Conservation (phyloP, 495 filamentous ascomycete genomes). For the Xylaria bambusicola region DNA sequence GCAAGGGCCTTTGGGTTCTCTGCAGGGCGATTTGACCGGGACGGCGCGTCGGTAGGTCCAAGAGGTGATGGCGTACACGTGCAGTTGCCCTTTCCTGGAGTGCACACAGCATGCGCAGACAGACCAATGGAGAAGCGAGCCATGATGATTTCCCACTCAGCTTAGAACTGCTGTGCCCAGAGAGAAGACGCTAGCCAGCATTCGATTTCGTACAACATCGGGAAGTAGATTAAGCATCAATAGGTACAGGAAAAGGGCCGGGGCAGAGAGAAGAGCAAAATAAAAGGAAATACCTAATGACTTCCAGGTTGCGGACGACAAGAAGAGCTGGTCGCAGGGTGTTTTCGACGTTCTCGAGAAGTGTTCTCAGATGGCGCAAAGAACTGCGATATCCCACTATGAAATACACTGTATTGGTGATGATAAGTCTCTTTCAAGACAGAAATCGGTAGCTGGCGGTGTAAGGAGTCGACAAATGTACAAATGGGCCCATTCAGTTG, state of each 20-base stretch:
- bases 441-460: too few relatives aligned
- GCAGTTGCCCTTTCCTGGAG: conserved; percentile 9
- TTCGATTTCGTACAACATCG: conserved; percentile 16
- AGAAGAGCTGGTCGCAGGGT: background rate
- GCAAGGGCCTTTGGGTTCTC: conserved; percentile 22
- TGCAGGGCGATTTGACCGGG: background rate
- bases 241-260: background rate
- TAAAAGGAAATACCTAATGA: background rate
- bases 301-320: background rate
- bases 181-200: conserved; percentile 9
- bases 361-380: too few relatives aligned
- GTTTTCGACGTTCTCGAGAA: too few relatives aligned
- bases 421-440: too few relatives aligned
- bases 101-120: conserved; percentile 8
- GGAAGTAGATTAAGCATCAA: conserved; percentile 19
- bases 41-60: conserved; percentile 5
- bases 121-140: conserved; percentile 8
- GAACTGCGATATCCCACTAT: too few relatives aligned
- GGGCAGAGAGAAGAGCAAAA: background rate
- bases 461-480: too few relatives aligned
- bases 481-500: too few relatives aligned
- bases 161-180: conserved; percentile 10
- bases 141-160: conserved; percentile 7
- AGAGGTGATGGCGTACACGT: conserved; percentile 9
- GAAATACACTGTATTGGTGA: too few relatives aligned